phyloP scores from a whole-genome alignment of 2,329 filamentous ascomycete species.

The Xylariomycetidae sp. region DNA sequence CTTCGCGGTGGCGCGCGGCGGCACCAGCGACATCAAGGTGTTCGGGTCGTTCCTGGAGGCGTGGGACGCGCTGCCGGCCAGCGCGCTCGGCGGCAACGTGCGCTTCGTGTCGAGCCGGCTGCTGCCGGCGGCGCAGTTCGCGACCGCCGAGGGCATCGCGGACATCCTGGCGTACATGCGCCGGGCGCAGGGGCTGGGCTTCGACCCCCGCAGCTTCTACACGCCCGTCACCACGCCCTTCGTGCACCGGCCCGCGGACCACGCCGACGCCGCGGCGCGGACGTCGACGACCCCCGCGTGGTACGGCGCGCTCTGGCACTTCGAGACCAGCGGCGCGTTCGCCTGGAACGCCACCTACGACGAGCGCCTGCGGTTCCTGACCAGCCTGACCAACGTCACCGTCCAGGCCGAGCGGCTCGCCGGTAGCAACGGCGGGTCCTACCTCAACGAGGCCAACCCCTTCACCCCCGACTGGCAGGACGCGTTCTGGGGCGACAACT shows the following conservation, averaged over 20 bases:
- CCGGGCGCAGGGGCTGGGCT: constrained; percentile 10
- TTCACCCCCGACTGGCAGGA: constrained; percentile 13
- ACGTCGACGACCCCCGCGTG: constrained; percentile 13
- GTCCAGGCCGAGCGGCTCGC: constrained; percentile 11
- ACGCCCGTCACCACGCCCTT: constrained; percentile 13
- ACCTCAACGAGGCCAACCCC: constrained; percentile 17
- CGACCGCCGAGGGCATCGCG: constrained; percentile 9
- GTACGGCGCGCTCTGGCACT: constrained; percentile 14
- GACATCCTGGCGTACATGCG: constrained; percentile 12
- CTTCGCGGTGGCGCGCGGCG: constrained; percentile 13
- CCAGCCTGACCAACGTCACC: constrained; percentile 11
- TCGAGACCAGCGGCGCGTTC: constrained; percentile 9
- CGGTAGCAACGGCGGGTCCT: constrained; percentile 7
- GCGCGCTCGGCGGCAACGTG: constrained; percentile 6
- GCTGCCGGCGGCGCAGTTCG: constrained; percentile 10
- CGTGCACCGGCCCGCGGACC: constrained; percentile 6
- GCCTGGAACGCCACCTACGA: constrained; percentile 14
- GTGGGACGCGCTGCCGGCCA: constrained; percentile 10
- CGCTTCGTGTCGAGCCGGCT: constrained; percentile 12
- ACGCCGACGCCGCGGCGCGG: constrained; percentile 2
- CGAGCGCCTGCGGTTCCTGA: constrained; percentile 9
- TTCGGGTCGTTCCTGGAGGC: constrained; percentile 10
- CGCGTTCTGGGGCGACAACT: constrained; percentile 40
- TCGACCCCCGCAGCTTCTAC: constrained; percentile 12
- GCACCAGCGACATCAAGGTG: constrained; percentile 11